A percentile compares a stretch with the other conserved stretches of the same genome.
These are phyloP conservation scores for Fusarium sp. DNA, from an alignment of 2,329 filamentous ascomycete species.

Conservation along the genomic window DNA sequence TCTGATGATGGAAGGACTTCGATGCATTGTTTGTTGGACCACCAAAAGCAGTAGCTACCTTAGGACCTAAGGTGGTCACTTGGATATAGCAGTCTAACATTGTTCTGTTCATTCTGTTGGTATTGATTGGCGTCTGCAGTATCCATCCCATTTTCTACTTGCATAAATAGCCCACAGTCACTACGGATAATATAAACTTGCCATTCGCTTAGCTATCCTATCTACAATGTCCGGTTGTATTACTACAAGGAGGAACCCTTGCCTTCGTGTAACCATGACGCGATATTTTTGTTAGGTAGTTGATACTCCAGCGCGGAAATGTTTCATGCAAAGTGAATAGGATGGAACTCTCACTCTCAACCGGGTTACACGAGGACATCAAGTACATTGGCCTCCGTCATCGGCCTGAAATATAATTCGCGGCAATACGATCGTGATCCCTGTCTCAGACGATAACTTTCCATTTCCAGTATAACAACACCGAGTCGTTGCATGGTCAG, in stretches of 20 bases:
- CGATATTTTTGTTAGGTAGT: background rate
- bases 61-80: too few species aligned
- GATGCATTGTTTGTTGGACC: background rate
- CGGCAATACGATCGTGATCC: slow-evolving; percentile 1
- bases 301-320: background rate
- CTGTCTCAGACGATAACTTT: slow-evolving; percentile 3
- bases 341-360: background rate
- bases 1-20: slow-evolving; percentile 21
- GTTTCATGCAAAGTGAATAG: background rate
- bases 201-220: background rate
- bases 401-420: background rate
- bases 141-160: slow-evolving; percentile 5
- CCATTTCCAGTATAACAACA: slow-evolving; percentile 1
- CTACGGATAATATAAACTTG: slow-evolving; percentile 1
- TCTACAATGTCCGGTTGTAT: background rate
- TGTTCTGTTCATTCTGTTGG: slow-evolving; percentile 1
- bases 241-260: background rate
- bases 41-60: too few species aligned
- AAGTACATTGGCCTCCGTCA: background rate
- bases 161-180: slow-evolving; percentile 23
- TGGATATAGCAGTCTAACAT: too few species aligned
- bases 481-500: background rate
- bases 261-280: background rate
- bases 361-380: background rate
- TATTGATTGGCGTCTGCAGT: background rate